Evolutionary conservation across 2,329 filamentous ascomycete species (phyloP).

Genomic region (Fusarium verticillioides): DNA sequence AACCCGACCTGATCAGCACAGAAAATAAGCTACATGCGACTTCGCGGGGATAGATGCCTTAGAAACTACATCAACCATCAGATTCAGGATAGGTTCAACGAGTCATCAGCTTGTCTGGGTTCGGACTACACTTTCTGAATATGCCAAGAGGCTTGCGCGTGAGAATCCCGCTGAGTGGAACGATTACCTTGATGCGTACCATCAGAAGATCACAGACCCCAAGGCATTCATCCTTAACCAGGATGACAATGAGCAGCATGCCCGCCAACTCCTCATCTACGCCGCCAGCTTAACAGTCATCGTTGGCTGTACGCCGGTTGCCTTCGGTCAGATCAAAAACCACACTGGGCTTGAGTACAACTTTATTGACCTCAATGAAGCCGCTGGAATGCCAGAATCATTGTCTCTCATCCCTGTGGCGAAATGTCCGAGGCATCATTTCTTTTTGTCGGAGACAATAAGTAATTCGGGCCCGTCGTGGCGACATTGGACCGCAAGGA

Average conservation of each 20-base stretch:
- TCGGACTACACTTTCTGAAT: background rate
- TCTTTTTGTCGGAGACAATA: background rate
- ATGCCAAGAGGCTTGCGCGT: background rate
- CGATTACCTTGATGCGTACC: background rate
- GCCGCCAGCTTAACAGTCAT: background rate
- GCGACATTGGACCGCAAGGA: background rate
- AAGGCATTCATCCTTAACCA: background rate
- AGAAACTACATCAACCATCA: background rate
- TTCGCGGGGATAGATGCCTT: background rate
- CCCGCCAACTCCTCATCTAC: background rate
- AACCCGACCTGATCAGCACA: background rate
- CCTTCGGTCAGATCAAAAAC: background rate
- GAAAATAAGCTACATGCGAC: background rate
- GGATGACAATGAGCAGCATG: background rate
- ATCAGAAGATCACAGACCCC: background rate
- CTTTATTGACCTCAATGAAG: background rate
- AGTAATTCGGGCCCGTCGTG: background rate
- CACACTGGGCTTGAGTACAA: background rate
- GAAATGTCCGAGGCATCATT: background rate
- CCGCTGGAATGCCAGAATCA: background rate
- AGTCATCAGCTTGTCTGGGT: background rate
- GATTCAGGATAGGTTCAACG: background rate
- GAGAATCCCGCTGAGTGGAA: background rate
- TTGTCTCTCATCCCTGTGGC: background rate
- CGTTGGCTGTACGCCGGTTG: background rate